Percentiles rank a stretch among this genome's conserved stretches.
These are phyloP conservation scores for Gossypium schwendimanii DNA, from an alignment of 441 rosid genomes.

Conservation along the genomic window DNA sequence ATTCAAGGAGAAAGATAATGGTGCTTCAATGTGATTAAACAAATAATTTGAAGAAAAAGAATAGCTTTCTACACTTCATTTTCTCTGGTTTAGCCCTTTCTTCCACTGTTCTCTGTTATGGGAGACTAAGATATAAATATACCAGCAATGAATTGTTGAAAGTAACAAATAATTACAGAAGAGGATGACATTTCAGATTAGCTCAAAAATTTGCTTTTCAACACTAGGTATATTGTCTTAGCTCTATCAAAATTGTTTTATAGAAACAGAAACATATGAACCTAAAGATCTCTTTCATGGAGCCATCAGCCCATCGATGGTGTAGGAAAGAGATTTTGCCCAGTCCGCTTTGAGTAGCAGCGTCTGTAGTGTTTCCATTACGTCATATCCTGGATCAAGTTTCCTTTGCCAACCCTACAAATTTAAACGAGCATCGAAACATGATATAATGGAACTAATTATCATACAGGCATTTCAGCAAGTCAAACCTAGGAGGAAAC, in stretches of 20 bases:
- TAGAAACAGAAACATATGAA: conserved; percentile 4
- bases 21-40: background rate
- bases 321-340: conserved; percentile 95
- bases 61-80: background rate
- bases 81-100: too few species aligned
- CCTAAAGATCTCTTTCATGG: conserved; percentile 37
- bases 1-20: background rate
- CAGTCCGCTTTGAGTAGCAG: conserved; percentile 81
- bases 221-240: conserved; percentile 22
- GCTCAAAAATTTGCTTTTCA: conserved; percentile 24
- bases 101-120: background rate
- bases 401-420: conserved; percentile 97
- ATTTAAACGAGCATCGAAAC: background rate
- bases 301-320: conserved; percentile 95
- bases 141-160: background rate
- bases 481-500: background rate
- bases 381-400: conserved; percentile 86
- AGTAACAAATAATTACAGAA: conserved; percentile 4
- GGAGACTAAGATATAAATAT: background rate
- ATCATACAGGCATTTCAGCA: background rate
- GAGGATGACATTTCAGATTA: background rate
- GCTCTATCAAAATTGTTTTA: conserved; percentile 43
- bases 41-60: background rate
- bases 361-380: conserved; percentile 88
- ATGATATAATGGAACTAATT: background rate